Evolutionary conservation across 148 eudicot genomes (phyloP), one percentile per base, ranked within the genome.

Genomic region (Linanthus parryae): DNA sequence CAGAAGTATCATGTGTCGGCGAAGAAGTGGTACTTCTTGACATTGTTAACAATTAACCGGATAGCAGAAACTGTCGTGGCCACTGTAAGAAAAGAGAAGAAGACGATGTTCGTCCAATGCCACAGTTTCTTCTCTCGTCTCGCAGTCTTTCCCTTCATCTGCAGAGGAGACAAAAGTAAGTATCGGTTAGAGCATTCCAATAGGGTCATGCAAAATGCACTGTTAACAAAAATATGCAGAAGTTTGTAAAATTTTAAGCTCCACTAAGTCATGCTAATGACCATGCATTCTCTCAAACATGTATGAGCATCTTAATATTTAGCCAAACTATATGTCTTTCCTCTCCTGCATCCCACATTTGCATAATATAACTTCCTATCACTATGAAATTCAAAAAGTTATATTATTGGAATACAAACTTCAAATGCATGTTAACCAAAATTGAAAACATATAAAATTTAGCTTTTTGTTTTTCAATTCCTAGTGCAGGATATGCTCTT

Each of bases 1-100:
- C 16, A 25, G 24, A 2, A 27, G 15, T 2, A 48, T 74, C 61
- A 80, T 42, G 64, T 50, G 33, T 76, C 45, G 7, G 82, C 76
- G 54, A 77, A 81, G 56, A 81, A 62, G 44, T 74, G 57, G 35
- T 77, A 78, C 25, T 36, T 9, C 44, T 28, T 57, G 16, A 81
- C 35, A 57, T 74, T 65, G 18, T 54, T 57, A 18, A 71, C 36
- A 14, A 77, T 62, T 38, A 58, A 39, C 58, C 78, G 66, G 62
- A 72, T 49, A 39, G 88, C 78, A 41, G 88, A 63, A 35, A 59
- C 54, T 18, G 88, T 77, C 30, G 88, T 77, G 30, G 58, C 73
- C 14, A 71, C 53, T 19, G 77, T 70, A 35, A 74, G 63, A 13
- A 77, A 27, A 53, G 68, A 71, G 52, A 72, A 81, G 2, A 74